A percentile compares a stretch with the other conserved stretches of the same genome.
Evolutionary conservation across 192 early-diverging fungal genomes (phyloP).

Genomic region (Podila epigama): DNA sequence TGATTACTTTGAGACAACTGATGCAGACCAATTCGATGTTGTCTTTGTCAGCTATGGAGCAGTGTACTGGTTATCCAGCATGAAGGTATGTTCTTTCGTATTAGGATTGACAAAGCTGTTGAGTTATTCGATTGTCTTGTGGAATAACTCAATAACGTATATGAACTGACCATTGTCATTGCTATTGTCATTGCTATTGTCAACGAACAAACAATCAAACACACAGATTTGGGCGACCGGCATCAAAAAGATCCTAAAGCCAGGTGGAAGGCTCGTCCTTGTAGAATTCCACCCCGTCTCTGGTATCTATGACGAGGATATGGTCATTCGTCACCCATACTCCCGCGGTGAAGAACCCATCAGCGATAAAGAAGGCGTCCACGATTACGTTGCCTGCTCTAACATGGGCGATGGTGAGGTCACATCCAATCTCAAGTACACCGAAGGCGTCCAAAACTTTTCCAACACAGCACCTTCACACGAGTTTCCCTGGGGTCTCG

Average conservation of each 20-base stretch:
- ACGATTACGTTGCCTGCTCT: constrained; percentile 29
- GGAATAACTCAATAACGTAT: neutral
- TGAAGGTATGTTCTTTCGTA: no score
- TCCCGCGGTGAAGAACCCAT: constrained; percentile 3
- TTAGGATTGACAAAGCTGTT: no score
- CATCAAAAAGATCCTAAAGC: constrained; percentile 22
- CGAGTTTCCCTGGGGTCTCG: constrained; percentile 37
- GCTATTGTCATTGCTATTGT: neutral
- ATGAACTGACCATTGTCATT: neutral
- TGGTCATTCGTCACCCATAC: constrained; percentile 25
- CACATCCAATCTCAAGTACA: constrained; percentile 26
- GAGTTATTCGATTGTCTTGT: no score
- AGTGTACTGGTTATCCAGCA: constrained; percentile 18
- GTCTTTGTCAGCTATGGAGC: constrained; percentile 44
- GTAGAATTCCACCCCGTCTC: constrained; percentile 31
- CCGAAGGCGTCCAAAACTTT: constrained; percentile 24
- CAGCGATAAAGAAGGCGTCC: constrained; percentile 12
- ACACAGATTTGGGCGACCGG: constrained; percentile 26
- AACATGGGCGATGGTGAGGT: constrained; percentile 5
- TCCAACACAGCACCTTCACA: constrained; percentile 9
- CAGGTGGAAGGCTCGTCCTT: constrained; percentile 22
- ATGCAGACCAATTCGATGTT: constrained; percentile 33
- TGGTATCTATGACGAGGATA: constrained; percentile 21
- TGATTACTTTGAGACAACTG: constrained; percentile 24
- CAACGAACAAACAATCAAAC: neutral